These are phyloP conservation scores for Wallacemonas sp. DNA, from an alignment of 208 protist species.

Conservation along the genomic window DNA sequence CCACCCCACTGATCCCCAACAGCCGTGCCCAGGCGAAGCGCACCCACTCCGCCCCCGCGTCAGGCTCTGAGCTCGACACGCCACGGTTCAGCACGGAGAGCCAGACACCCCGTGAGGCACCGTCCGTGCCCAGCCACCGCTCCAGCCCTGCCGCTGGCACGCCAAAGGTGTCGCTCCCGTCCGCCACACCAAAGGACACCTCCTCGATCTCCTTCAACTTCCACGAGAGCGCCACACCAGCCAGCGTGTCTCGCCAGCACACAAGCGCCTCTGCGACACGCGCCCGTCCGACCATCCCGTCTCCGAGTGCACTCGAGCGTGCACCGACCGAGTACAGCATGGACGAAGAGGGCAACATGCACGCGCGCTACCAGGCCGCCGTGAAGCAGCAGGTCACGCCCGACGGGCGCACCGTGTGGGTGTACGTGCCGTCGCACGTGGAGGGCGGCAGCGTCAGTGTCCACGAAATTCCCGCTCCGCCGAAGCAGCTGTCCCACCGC, in stretches of 20 bases:
- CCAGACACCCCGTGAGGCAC: not conserved
- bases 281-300: conserved; percentile 46
- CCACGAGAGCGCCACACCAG: conserved; percentile 7
- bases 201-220: conserved; percentile 32
- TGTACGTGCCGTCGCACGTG: conserved; percentile 42
- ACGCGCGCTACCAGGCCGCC: conserved; percentile 31
- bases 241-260: conserved; percentile 19
- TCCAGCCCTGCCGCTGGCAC: conserved; percentile 19
- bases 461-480: conserved; percentile 52
- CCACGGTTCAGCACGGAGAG: conserved; percentile 12
- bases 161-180: conserved; percentile 16
- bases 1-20: conserved; percentile 24
- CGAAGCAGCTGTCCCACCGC: conserved; percentile 57
- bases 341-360: conserved; percentile 36
- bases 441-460: conserved; percentile 19
- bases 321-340: conserved; percentile 35
- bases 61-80: conserved; percentile 5
- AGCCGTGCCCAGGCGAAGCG: conserved; percentile 22
- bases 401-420: conserved; percentile 61
- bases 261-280: conserved; percentile 4
- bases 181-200: conserved; percentile 16
- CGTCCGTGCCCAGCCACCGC: conserved; percentile 8
- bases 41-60: conserved; percentile 15
- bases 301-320: conserved; percentile 40
- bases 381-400: conserved; percentile 41